Conservation (phyloP, 2,329 filamentous ascomycete species). For the Elsinoe australis region DNA sequence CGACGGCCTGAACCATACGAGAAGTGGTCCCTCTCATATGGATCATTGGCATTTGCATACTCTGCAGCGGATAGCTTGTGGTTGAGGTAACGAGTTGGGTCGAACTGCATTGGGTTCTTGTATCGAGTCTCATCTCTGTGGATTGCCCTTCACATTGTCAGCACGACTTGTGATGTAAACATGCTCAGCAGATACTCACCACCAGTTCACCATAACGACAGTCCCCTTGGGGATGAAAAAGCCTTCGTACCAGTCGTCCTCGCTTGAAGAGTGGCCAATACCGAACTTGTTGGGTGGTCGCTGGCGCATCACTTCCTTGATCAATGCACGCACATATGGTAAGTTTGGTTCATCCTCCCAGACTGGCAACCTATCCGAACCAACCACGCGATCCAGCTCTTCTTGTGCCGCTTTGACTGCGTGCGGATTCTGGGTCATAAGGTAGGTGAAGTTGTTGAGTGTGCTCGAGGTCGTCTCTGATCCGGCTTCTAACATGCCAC, state of each 20-base stretch:
- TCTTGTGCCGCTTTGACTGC: slow-evolving; percentile 28
- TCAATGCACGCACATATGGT: slow-evolving; percentile 47
- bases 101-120: slow-evolving; percentile 28
- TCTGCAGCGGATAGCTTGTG: slow-evolving; percentile 27
- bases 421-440: slow-evolving; percentile 26
- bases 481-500: slow-evolving; percentile 26
- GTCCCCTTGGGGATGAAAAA: slow-evolving; percentile 33
- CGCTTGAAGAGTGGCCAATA: slow-evolving; percentile 30
- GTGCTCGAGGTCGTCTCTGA: slow-evolving; percentile 24
- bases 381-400: slow-evolving; percentile 29
- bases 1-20: slow-evolving; percentile 32
- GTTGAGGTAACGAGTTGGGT: slow-evolving; percentile 22
- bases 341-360: slow-evolving; percentile 35
- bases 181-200: slow-evolving; percentile 22
- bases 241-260: slow-evolving; percentile 34
- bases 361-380: slow-evolving; percentile 26
- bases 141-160: slow-evolving; percentile 21
- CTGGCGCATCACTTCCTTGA: slow-evolving; percentile 53
- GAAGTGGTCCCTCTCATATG: slow-evolving; percentile 32
- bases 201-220: slow-evolving; percentile 29
- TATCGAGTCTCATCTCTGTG: slow-evolving; percentile 28
- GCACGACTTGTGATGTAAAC: slow-evolving; percentile 19
- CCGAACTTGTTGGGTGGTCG: slow-evolving; percentile 42
- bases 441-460: slow-evolving; percentile 21
- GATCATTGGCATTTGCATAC: slow-evolving; percentile 29